Evolutionary conservation across 2,329 filamentous ascomycete species (phyloP), one percentile per base, ranked within the genome.

Genomic region (Teratosphaeria viscida): DNA sequence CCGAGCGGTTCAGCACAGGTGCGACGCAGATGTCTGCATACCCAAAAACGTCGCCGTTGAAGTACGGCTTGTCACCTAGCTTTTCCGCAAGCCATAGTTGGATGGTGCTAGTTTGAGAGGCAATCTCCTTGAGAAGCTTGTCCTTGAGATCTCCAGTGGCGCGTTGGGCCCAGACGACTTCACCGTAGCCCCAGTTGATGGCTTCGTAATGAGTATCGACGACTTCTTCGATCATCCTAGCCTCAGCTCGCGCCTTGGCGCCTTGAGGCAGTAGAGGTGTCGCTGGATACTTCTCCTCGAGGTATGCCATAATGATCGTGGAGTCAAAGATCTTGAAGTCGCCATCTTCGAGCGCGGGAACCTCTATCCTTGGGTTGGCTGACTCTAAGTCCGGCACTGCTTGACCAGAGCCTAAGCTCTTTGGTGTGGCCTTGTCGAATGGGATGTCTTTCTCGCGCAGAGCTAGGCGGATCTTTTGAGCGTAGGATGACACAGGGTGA

Each of bases 381-480:
- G 37, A 56, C 6, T 32, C 61, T 68, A 69, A 63, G 57, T 61
- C 39, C 59, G 66, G 23, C 63, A 74, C 61, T 60, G 58, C 5
- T 64, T 73, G 19, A 58, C 67, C 63, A 58, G 69, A 67, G 68
- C 68, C 73, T 62, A 76, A 26, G 66, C 72, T 57, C 69, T 69
- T 61, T 66, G 73, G 66, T 59, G 71, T 62, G 65, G 63, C 59
- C 67, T 65, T n/a, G 11, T 60, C 57, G 67, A 75, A 76, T 0
- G 70, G 66, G 26, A 76, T 70, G 56, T 26, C 49, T 63, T 76
- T 75, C 49, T 74, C 66, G 8, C 64, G 63, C 4, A 75, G 66
- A 14, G 68, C 68, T 57, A 75, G 73, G 57, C 73, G 69, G 57
- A 73, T 67, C 68, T 75, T 74, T 60, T 73, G 72, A 19, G 58